These are phyloP conservation scores for Botrytis fragariae DNA, from an alignment of 2,329 filamentous ascomycete genomes.

Conservation along the genomic window DNA sequence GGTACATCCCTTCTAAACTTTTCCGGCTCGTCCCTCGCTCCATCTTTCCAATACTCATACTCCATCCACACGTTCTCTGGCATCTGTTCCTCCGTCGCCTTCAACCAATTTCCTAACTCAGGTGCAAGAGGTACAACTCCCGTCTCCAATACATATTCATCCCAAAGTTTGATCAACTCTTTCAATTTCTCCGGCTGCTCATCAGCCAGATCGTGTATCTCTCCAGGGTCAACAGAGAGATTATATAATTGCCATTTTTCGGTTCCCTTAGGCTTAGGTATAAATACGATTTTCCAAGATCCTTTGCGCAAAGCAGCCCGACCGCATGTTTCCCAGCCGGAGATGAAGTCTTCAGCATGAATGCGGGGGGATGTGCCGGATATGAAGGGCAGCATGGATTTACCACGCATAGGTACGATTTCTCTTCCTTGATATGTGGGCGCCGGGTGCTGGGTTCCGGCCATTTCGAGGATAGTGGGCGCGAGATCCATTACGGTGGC, in stretches of 20 bases:
- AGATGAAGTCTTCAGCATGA: background rate
- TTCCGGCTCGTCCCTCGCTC: conserved; percentile 39
- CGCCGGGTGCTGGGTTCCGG: background rate
- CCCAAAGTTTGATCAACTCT: conserved; percentile 53
- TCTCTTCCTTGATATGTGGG: background rate
- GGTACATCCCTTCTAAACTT: conserved; percentile 23
- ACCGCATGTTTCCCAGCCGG: background rate
- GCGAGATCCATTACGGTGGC: background rate
- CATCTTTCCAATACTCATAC: conserved; percentile 61
- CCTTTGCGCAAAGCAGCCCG: background rate
- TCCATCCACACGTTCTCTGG: conserved; percentile 64
- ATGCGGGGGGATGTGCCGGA: background rate
- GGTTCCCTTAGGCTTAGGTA: conserved; percentile 53
- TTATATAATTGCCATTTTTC: conserved; percentile 59
- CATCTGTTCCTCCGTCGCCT: conserved; percentile 63
- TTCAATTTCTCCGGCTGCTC: conserved; percentile 45
- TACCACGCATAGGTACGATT: background rate
- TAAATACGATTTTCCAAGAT: conserved; percentile 28
- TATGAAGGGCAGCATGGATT: background rate
- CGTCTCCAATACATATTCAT: conserved; percentile 57
- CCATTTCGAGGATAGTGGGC: background rate
- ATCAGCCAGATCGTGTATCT: conserved; percentile 47
- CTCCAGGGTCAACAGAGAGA: conserved; percentile 50
- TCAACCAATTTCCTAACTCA: conserved; percentile 56
- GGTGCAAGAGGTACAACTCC: conserved; percentile 59